A percentile compares a stretch with the other conserved stretches of the same genome.
These are phyloP conservation scores for Austroboletus festivus DNA, from an alignment of 768 basidiomycete species.

Conservation along the genomic window DNA sequence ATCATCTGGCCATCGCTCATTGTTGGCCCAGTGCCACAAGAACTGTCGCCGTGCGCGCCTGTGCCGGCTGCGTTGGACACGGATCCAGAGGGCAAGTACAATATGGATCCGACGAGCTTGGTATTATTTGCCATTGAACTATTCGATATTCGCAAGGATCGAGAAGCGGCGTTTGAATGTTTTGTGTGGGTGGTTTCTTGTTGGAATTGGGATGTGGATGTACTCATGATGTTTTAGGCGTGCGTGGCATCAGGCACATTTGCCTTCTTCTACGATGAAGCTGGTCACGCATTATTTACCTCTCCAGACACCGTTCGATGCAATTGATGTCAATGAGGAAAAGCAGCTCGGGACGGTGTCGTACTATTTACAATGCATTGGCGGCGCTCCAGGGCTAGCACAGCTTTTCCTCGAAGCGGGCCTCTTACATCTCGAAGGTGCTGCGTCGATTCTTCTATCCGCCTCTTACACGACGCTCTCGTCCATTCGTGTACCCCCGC, in stretches of 20 bases:
- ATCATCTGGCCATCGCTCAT: constrained; percentile 82
- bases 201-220: neutral
- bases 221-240: constrained; percentile 44
- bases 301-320: constrained; percentile 43
- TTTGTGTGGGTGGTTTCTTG: constrained; percentile 54
- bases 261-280: constrained; percentile 74
- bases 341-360: constrained; percentile 48
- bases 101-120: constrained; percentile 85
- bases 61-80: constrained; percentile 53
- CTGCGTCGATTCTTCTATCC: constrained; percentile 66
- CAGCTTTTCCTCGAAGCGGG: constrained; percentile 78
- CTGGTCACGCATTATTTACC: constrained; percentile 74
- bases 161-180: constrained; percentile 77
- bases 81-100: constrained; percentile 58
- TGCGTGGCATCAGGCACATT: constrained; percentile 76
- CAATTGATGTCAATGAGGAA: constrained; percentile 33
- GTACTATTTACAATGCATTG: constrained; percentile 66
- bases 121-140: constrained; percentile 68
- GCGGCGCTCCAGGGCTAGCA: constrained; percentile 63
- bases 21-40: constrained; percentile 65
- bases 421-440: constrained; percentile 76
- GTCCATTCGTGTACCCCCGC: constrained; percentile 66
- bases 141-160: constrained; percentile 71
- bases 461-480: constrained; percentile 76
- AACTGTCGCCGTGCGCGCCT: constrained; percentile 49